Conservation (phyloP, 2,329 filamentous ascomycete genomes). For the Coniella vitis region DNA sequence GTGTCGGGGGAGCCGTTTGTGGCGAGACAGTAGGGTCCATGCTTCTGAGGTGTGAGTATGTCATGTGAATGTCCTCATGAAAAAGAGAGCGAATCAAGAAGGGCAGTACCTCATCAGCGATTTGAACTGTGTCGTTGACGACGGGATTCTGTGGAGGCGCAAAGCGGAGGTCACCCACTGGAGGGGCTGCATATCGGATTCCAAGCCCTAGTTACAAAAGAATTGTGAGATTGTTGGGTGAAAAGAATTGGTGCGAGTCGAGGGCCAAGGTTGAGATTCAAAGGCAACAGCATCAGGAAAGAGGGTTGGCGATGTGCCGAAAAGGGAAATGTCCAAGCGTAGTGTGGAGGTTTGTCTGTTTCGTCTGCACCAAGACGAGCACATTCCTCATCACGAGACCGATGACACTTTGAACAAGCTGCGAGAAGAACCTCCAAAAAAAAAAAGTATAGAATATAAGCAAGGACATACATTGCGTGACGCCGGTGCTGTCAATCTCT, state of each 20-base stretch:
- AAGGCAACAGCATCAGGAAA: too few species aligned
- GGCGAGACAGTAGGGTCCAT: conserved; percentile 24
- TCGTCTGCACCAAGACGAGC: not conserved
- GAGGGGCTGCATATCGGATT: conserved; percentile 65
- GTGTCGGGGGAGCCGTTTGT: conserved; percentile 22
- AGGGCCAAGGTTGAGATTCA: too few species aligned
- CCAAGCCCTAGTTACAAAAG: conserved; percentile 41
- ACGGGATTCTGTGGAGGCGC: conserved; percentile 57
- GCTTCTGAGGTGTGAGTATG: conserved; percentile 2
- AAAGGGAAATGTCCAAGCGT: too few species aligned
- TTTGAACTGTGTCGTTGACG: conserved; percentile 34
- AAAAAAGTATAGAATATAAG: not conserved
- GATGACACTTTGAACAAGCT: not conserved
- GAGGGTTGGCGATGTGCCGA: too few species aligned
- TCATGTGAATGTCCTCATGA: too few species aligned
- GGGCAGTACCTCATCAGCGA: conserved; percentile 42
- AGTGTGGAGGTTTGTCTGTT: not conserved
- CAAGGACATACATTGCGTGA: conserved; percentile 10
- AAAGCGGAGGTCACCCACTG: conserved; percentile 58
- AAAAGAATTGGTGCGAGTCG: too few species aligned
- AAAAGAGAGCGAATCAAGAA: conserved; percentile 39
- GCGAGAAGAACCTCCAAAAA: not conserved
- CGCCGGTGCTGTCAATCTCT: conserved; percentile 5
- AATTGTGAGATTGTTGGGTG: too few species aligned
- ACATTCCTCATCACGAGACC: too few species aligned